Percentiles rank a stretch among this genome's conserved stretches.
Conservation (phyloP, 352 stramenopile species). For the Elongisporangium undulatum region DNA sequence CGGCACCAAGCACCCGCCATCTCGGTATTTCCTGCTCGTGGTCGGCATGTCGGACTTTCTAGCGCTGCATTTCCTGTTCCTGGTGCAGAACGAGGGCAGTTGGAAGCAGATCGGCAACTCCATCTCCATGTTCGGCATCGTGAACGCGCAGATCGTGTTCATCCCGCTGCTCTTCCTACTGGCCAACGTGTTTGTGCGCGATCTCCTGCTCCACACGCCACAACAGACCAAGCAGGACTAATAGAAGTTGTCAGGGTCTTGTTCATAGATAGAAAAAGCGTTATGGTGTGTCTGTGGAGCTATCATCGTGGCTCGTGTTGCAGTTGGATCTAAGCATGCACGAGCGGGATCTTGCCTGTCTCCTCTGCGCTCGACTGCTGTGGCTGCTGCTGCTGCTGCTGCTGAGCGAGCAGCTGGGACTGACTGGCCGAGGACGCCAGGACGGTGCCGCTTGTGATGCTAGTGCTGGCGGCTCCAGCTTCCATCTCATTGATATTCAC, state of each 20-base stretch:
- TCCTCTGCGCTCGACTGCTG: background rate
- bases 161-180: constrained; percentile 72
- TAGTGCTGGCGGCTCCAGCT: background rate
- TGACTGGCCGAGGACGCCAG: background rate
- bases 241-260: background rate
- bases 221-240: background rate
- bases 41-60: constrained; percentile 78
- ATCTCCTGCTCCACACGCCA: constrained; percentile 6
- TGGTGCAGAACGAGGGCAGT: constrained; percentile 80
- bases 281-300: no score
- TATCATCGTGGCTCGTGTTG: no score
- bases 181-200: constrained; percentile 25
- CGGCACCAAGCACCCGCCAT: constrained; percentile 20
- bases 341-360: background rate
- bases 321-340: background rate
- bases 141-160: constrained; percentile 81
- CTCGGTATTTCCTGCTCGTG: constrained; percentile 68
- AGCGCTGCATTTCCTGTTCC: constrained; percentile 79
- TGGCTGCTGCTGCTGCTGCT: background rate
- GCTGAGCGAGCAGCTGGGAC: background rate
- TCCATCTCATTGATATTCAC: constrained; percentile 69
- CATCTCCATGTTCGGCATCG: constrained; percentile 84
- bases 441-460: background rate
- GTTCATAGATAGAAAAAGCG: background rate
- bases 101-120: constrained; percentile 89